Percentiles rank a stretch among this genome's conserved stretches.
These are phyloP conservation scores for Amphibolis antarctica DNA, from an alignment of 106 monocot species.

Conservation along the genomic window DNA sequence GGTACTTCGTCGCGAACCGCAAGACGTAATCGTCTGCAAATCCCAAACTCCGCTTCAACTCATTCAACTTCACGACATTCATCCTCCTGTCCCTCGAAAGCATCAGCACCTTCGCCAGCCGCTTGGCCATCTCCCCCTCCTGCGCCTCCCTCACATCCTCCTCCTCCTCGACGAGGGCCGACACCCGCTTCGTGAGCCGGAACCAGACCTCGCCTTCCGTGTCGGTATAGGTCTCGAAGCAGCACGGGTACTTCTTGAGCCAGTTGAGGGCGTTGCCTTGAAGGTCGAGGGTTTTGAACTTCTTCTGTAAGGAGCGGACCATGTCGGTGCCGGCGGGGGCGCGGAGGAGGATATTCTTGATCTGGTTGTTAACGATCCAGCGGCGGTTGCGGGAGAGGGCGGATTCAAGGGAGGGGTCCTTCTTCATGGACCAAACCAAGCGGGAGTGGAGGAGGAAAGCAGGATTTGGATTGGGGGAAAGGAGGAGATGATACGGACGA, in stretches of 20 bases:
- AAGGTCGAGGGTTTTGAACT: constrained; percentile 72
- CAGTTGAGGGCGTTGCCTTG: constrained; percentile 79
- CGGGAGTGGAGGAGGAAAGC: constrained; percentile 11
- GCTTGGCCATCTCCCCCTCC: constrained; percentile 33
- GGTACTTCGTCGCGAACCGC: constrained; percentile 35
- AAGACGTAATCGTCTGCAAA: constrained; percentile 75
- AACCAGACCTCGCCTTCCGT: constrained; percentile 29
- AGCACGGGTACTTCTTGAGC: constrained; percentile 92
- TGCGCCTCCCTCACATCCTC: constrained; percentile 13
- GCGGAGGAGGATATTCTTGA: constrained; percentile 85
- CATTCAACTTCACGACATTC: constrained; percentile 55
- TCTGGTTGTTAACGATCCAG: constrained; percentile 98
- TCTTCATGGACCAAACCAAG: constrained; percentile 63
- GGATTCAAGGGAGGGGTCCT: constrained; percentile 59
- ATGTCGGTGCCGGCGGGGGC: constrained; percentile 38
- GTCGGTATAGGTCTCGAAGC: constrained; percentile 47
- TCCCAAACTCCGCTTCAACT: constrained; percentile 58
- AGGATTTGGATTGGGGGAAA: constrained; percentile 14
- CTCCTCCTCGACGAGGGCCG: constrained; percentile 58
- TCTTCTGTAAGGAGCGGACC: constrained; percentile 76
- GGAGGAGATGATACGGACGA: constrained; percentile 8
- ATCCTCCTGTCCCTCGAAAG: constrained; percentile 44
- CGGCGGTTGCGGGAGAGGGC: constrained; percentile 94
- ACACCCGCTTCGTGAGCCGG: constrained; percentile 75
- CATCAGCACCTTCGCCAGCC: constrained; percentile 79